Evolutionary conservation across 202 grass and related monocot genomes (phyloP).

Genomic region (Dendrocalamus latiflorus): DNA sequence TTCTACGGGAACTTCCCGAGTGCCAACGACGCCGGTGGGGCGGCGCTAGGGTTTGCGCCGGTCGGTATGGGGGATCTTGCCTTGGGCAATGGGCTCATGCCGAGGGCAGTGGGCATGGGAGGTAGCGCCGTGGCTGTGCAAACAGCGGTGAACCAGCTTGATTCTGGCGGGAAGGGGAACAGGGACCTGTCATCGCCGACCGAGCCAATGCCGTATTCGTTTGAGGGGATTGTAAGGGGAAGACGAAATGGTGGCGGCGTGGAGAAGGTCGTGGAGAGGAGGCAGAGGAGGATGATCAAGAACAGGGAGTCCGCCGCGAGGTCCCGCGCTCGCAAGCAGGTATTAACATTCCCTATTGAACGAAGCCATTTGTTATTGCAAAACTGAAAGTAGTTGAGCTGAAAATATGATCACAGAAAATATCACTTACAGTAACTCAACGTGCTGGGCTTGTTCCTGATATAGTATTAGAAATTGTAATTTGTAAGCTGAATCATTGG

Average conservation of each 20-base stretch:
- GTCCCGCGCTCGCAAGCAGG: constrained; percentile 81
- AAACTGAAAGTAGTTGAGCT: background rate
- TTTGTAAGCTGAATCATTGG: background rate
- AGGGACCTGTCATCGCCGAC: constrained; percentile 53
- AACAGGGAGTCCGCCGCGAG: constrained; percentile 91
- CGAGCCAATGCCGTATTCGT: constrained; percentile 49
- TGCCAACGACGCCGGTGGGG: constrained; percentile 20
- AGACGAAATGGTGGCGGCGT: constrained; percentile 48
- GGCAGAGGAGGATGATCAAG: constrained; percentile 98
- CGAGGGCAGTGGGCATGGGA: constrained; percentile 31
- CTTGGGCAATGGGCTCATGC: constrained; percentile 50
- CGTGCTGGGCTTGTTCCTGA: background rate
- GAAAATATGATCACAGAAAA: background rate
- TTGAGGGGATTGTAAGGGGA: constrained; percentile 51
- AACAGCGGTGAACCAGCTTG: too few species aligned
- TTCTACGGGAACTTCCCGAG: constrained; percentile 23
- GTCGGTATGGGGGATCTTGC: constrained; percentile 39
- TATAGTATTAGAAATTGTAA: background rate
- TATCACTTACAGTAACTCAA: background rate
- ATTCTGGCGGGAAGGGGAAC: constrained; percentile 56
- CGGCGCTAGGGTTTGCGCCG: constrained; percentile 35
- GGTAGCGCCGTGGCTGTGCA: constrained; percentile 20
- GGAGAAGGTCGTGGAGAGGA: constrained; percentile 89
- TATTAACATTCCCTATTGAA: constrained; percentile 12
- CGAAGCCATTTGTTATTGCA: background rate